phyloP scores from a whole-genome alignment of 495 filamentous ascomycete genomes.

The Saxispiralis lemnorum region DNA sequence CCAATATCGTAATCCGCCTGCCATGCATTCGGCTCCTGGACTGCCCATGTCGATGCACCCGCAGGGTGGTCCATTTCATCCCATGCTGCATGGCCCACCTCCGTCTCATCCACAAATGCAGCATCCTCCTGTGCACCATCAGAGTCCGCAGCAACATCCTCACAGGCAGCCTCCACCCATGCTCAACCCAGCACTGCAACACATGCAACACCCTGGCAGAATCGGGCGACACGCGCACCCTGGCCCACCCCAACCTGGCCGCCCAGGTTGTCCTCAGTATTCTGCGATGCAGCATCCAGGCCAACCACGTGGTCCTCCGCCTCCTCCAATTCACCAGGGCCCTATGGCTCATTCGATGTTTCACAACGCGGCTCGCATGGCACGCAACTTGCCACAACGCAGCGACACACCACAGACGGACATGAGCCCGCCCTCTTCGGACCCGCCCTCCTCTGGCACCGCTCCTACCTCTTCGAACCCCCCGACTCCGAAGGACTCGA shows the following conservation, averaged over 20 bases:
- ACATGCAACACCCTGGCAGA: background rate
- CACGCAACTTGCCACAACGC: conserved; percentile 13
- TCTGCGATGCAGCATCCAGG: conserved; percentile 4
- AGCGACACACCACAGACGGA: conserved; percentile 14
- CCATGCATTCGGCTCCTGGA: conserved; percentile 10
- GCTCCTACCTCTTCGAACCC: conserved; percentile 14
- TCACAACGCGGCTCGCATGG: conserved; percentile 15
- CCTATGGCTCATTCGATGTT: conserved; percentile 15
- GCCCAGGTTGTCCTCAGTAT: conserved; percentile 7
- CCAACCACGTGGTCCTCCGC: conserved; percentile 8
- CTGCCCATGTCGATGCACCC: conserved; percentile 4
- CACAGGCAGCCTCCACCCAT: background rate
- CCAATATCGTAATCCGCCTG: conserved; percentile 5
- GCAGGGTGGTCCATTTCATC: background rate
- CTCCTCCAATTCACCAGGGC: background rate
- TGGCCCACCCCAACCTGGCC: conserved; percentile 3
- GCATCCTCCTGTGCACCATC: background rate
- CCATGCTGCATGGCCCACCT: background rate
- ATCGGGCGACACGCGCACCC: background rate
- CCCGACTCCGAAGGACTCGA: conserved; percentile 18
- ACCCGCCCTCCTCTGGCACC: conserved; percentile 17
- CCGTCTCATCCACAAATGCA: background rate
- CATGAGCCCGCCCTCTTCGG: conserved; percentile 19
- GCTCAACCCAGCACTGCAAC: background rate
- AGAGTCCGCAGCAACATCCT: background rate